Evolutionary conservation across 352 stramenopile genomes (phyloP), one percentile per base, ranked within the genome.

Genomic region (Phytopythium ostracodes): DNA sequence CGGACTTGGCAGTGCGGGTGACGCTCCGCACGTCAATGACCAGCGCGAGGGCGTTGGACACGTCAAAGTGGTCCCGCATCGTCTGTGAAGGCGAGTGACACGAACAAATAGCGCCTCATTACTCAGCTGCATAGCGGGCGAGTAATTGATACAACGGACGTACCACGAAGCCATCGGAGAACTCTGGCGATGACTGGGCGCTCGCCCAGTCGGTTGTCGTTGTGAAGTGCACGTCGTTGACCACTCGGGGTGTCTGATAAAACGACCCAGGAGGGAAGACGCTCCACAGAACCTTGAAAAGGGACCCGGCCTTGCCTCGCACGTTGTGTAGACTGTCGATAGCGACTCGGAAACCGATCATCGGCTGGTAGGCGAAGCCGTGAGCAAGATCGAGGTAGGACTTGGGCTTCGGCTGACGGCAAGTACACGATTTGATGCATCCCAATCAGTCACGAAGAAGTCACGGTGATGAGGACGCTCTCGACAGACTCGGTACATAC

Each of bases 261-360:
- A 91, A 89, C 4, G 75, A 71, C 4, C 72, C 80, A 29, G 80
- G 82, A 9, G 84, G 84, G 14, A 66, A 69, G 9, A 81, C 54
- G 40, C 80, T 85, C 35, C 68, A 81, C 1, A 91, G 49, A 11
- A 90, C 73, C 69, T 79, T 84, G 54, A 80, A 90, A 53, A 89
- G 77, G 2, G 42, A 35, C 0, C 56, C 68, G 20, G 68, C 36
- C 36, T 87, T 89, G 35, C 64, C n/a, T 60, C 84, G 88, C 12
- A 88, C 59, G 52, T 90, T 89, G 62, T 88, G 66, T n/a, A 90
- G 56, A 8, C 78, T 73, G 50, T 93, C 84, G 18, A 93, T 54
- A 17, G 84, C 69, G 44, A 90, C 60, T 8, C 81, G 81, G 44
- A 93, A 91, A 4, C 84, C 84, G 24, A 93, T 79, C 18, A 70